These are phyloP conservation scores for Rhodotorula taiwanensis DNA, from an alignment of 768 basidiomycete species.

Conservation along the genomic window DNA sequence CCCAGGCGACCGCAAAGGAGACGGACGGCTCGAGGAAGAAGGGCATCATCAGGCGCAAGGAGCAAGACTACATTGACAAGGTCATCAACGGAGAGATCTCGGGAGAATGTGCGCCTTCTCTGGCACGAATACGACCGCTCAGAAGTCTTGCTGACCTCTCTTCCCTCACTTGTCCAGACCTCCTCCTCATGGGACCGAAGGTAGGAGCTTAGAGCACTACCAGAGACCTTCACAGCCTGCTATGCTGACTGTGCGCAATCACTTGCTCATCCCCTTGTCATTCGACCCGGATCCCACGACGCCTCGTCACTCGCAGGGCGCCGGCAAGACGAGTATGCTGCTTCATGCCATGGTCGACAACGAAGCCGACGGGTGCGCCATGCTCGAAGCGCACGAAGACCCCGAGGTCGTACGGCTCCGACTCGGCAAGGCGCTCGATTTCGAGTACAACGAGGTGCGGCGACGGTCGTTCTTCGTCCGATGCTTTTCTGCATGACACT, in stretches of 20 bases:
- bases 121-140: fast-evolving
- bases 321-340: constrained; percentile 20
- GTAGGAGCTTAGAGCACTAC: too few relatives aligned
- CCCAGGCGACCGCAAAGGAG: constrained; percentile 49
- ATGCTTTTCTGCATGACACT: too few relatives aligned
- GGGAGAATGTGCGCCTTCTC: constrained; percentile 20
- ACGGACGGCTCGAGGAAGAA: constrained; percentile 51
- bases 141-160: neutral
- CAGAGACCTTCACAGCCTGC: too few relatives aligned
- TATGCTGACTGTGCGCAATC: too few relatives aligned
- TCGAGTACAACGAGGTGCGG: constrained; percentile 66
- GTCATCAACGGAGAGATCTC: constrained; percentile 63
- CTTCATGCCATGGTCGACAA: constrained; percentile 31
- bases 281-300: too few relatives aligned
- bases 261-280: too few relatives aligned
- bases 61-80: constrained; percentile 67
- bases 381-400: constrained; percentile 79
- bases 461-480: neutral
- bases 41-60: constrained; percentile 61
- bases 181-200: constrained; percentile 26
- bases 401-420: constrained; percentile 74
- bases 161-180: constrained; percentile 3
- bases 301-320: constrained; percentile 10
- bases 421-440: constrained; percentile 76
- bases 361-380: constrained; percentile 51